Base-by-base conservation (phyloP, 768 basidiomycete genomes). In the Tulasnella calospora region DNA sequence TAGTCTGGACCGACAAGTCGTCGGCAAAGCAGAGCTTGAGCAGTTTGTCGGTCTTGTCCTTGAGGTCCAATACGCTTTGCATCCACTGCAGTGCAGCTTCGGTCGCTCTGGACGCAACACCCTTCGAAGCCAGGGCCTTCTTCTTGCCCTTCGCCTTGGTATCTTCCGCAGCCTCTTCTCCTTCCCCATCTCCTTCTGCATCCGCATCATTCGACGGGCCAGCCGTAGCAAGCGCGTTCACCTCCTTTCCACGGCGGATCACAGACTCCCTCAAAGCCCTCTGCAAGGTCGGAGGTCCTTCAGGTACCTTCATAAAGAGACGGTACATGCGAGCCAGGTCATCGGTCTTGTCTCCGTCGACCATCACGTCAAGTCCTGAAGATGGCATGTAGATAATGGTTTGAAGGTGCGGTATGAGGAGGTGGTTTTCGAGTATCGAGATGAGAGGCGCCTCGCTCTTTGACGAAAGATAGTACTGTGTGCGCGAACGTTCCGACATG, bases 41-140 rank as follows among this genome's bases (percentile, higher is more conserved):
- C 2, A 97, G 82, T 30, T 82, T 81, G 81, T 98, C 95, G 82
- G 98, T 95, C 82, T 89, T 93, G 84, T 98, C 96, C 84, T 99
- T 99, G 77, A 99, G 86, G 79, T 92, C 90, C 17, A 99, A 86
- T 21, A 98, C 92, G 81, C 92, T 91, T 83, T 97, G 92, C 0
- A 99, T 97, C 98, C 98, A 99, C 83, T 90, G 91, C 76, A 97
- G 85, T 6, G 97, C 98, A 38, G 89, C 82, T 17, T 85, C 83
- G 30, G 91, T 84, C 0, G 90, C 85, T 78, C 91, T 88, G 8
- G 85, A 84, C 79, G 85, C 81, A 0, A 81, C 82, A 21, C 80
- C 78, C 23, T 74, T 67, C 71, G 17, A 19, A 27, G 71, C 82
- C 57, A 85, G 81, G n/a, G 79, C 83, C 78, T 86, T 88, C 79